Percentiles rank a stretch among this genome's conserved stretches.
Conservation (phyloP, 768 basidiomycete genomes). For the Myochromella boudieri region DNA sequence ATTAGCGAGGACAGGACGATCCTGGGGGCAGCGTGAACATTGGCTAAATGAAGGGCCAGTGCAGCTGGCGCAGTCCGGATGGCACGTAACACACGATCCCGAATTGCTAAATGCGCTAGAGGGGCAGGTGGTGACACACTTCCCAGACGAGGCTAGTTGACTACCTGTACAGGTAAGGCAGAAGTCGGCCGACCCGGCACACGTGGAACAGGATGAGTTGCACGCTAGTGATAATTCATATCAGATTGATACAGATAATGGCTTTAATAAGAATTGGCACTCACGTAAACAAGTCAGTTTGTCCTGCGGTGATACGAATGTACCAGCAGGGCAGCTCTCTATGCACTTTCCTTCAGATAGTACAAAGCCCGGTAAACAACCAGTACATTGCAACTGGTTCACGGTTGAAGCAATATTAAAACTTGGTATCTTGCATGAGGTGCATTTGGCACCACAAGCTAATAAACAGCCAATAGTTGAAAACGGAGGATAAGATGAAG, state of each 20-base stretch:
- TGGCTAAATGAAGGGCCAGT: conserved; percentile 77
- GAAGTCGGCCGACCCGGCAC: conserved; percentile 62
- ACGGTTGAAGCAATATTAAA: conserved; percentile 68
- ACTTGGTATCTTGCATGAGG: conserved; percentile 67
- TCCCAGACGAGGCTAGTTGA: conserved; percentile 68
- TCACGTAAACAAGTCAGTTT: conserved; percentile 67
- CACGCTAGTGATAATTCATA: conserved; percentile 45
- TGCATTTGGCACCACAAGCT: conserved; percentile 86
- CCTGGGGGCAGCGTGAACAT: conserved; percentile 68
- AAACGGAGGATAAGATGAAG: neutral
- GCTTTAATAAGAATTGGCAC: conserved; percentile 15
- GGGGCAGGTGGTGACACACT: conserved; percentile 77
- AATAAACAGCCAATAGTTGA: conserved; percentile 11
- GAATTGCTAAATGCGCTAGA: conserved; percentile 66
- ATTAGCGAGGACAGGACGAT: conserved; percentile 68
- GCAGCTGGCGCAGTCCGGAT: conserved; percentile 85
- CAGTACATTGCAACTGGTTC: conserved; percentile 68
- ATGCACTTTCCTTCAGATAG: conserved; percentile 73
- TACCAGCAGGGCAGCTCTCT: conserved; percentile 67
- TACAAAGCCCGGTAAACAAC: conserved; percentile 75
- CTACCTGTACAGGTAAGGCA: conserved; percentile 73
- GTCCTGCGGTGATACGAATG: conserved; percentile 70
- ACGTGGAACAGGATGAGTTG: conserved; percentile 70
- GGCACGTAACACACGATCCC: conserved; percentile 71
- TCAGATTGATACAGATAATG: conserved; percentile 4